Conservation (phyloP, 2,329 filamentous ascomycete genomes). For the Drechmeria coniospora region DNA sequence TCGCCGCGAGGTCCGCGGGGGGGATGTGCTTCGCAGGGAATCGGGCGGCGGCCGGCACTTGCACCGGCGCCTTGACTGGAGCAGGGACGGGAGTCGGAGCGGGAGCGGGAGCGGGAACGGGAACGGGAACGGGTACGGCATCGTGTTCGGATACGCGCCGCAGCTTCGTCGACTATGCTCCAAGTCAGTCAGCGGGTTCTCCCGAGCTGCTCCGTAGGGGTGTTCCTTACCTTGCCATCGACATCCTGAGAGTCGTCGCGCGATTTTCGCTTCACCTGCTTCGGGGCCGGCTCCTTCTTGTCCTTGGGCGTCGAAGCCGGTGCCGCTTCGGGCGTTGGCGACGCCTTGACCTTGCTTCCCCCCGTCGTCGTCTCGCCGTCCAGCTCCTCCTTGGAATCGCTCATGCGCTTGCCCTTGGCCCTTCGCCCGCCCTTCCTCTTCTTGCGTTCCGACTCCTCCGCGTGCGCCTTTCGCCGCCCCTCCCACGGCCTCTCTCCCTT, state of each 20-base stretch:
- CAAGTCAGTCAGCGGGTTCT: background rate
- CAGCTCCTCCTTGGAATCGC: slow-evolving; percentile 48
- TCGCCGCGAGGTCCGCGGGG: slow-evolving; percentile 34
- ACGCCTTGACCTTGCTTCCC: slow-evolving; percentile 20
- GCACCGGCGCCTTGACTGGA: no score
- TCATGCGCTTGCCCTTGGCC: slow-evolving; percentile 46
- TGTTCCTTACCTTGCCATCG: slow-evolving; percentile 28
- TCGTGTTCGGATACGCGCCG: slow-evolving; percentile 41
- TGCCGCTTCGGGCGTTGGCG: slow-evolving; percentile 22
- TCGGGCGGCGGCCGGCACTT: no score
- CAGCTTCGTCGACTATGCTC: slow-evolving; percentile 23
- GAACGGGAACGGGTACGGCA: slow-evolving; percentile 17
- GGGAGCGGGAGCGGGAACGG: no score
- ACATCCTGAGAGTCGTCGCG: slow-evolving; percentile 40
- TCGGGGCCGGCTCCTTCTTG: slow-evolving; percentile 27
- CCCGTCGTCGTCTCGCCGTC: slow-evolving; percentile 26
- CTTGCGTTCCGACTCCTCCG: slow-evolving; percentile 44
- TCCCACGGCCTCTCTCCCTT: slow-evolving; percentile 83
- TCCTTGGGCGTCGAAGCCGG: slow-evolving; percentile 29
- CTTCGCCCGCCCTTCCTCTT: slow-evolving; percentile 46
- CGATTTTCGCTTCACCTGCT: slow-evolving; percentile 40
- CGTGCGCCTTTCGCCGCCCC: slow-evolving; percentile 44
- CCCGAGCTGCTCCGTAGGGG: background rate
- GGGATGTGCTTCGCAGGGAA: slow-evolving; percentile 25
- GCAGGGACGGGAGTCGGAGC: no score